These are phyloP conservation scores for Pseudofabraea citricarpa DNA, from an alignment of 2,329 filamentous ascomycete genomes.

Conservation along the genomic window DNA sequence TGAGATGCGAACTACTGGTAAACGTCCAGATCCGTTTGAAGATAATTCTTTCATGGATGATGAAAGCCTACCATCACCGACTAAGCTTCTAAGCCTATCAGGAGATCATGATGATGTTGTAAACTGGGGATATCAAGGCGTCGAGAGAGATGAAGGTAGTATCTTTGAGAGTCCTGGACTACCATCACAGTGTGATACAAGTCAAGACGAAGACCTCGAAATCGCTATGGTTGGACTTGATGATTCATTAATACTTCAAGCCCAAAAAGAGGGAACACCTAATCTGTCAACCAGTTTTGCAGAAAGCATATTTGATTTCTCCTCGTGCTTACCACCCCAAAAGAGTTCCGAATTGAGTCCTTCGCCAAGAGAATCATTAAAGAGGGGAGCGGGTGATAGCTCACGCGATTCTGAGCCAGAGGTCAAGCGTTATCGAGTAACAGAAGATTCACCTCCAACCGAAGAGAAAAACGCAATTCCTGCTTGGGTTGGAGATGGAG, in stretches of 20 bases:
- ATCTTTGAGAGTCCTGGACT: not conserved
- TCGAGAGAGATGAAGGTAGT: not conserved
- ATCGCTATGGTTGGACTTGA: constrained; percentile 19
- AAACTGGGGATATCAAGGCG: not conserved
- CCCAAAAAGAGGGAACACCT: constrained; percentile 4
- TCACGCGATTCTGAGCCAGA: constrained; percentile 7
- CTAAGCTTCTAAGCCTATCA: not conserved
- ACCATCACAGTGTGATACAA: constrained; percentile 1
- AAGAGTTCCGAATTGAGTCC: constrained; percentile 10
- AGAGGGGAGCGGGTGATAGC: not conserved
- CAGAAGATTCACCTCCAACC: constrained; percentile 2
- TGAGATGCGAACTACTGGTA: not conserved
- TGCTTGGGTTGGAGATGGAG: constrained; percentile 27
- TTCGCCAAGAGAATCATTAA: constrained; percentile 1
- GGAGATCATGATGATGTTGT: not conserved
- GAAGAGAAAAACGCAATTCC: constrained; percentile 13
- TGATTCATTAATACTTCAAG: constrained; percentile 11
- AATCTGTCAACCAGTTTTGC: constrained; percentile 18
- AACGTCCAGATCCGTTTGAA: constrained; percentile 4
- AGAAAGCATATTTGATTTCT: constrained; percentile 20
- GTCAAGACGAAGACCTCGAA: constrained; percentile 17
- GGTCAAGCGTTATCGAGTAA: constrained; percentile 14
- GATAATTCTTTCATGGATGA: constrained; percentile 12
- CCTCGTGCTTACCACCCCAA: constrained; percentile 11
- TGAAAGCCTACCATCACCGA: not conserved